phyloP scores from a whole-genome alignment of 2,329 filamentous ascomycete species.

The Moelleriella libera region DNA sequence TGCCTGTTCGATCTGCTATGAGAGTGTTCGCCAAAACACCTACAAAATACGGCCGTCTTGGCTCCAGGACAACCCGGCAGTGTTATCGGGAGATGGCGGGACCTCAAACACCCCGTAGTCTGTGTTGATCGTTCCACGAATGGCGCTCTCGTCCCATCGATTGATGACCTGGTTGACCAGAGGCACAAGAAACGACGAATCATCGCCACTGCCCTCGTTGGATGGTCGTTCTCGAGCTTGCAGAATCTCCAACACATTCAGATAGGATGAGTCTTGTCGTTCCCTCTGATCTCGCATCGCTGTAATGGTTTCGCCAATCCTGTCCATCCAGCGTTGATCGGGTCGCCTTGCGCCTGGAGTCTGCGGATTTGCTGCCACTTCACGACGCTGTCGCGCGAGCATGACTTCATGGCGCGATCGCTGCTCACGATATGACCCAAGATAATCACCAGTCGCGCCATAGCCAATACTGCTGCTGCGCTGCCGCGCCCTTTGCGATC shows the following conservation, averaged over 20 bases:
- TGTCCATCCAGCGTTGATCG: slow-evolving; percentile 16
- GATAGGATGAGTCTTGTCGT: slow-evolving; percentile 19
- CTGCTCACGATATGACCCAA: slow-evolving; percentile 19
- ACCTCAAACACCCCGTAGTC: slow-evolving; percentile 28
- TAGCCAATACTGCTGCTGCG: slow-evolving; percentile 21
- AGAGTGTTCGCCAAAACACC: slow-evolving; percentile 14
- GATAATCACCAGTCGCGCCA: slow-evolving; percentile 11
- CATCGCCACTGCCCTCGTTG: slow-evolving; percentile 18
- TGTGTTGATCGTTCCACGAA: slow-evolving; percentile 15
- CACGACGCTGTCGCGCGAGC: slow-evolving; percentile 1
- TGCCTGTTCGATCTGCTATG: neutral
- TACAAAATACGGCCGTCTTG: slow-evolving; percentile 45
- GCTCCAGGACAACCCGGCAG: slow-evolving; percentile 48
- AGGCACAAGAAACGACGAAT: slow-evolving; percentile 20
- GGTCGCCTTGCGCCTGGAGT: slow-evolving; percentile 12
- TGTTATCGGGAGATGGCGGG: slow-evolving; percentile 38
- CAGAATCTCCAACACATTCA: slow-evolving; percentile 22
- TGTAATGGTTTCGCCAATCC: slow-evolving; percentile 18
- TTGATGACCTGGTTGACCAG: slow-evolving; percentile 22
- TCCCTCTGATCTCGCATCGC: slow-evolving; percentile 21
- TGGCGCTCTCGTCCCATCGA: slow-evolving; percentile 23
- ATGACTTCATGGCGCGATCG: slow-evolving; percentile 12
- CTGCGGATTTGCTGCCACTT: slow-evolving; percentile 8
- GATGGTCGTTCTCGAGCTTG: slow-evolving; percentile 18
- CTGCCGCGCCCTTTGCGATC: slow-evolving; percentile 15